phyloP scores from a whole-genome alignment of 192 early-diverging fungal species.

The Backusella psychrophila region DNA sequence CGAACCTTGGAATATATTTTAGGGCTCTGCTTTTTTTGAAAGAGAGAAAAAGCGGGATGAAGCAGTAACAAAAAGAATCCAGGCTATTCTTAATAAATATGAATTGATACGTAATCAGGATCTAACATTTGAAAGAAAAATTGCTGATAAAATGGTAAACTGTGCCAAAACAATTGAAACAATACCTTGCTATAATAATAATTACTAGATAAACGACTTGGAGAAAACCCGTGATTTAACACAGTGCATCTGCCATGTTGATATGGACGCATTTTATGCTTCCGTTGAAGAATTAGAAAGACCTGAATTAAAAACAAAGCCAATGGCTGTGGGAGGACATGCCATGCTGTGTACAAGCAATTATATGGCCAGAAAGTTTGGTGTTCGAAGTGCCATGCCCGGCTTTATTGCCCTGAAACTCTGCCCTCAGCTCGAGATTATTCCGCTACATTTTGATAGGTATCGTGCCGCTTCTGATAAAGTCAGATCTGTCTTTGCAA shows the following conservation, averaged over 20 bases:
- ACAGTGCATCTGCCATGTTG: slow-evolving; percentile 59
- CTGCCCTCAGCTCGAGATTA: slow-evolving; percentile 56
- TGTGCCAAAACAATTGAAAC: slow-evolving; percentile 7
- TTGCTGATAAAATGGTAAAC: slow-evolving; percentile 40
- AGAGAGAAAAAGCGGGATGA: slow-evolving; percentile 46
- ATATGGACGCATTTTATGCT: slow-evolving; percentile 77
- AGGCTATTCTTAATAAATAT: slow-evolving; percentile 37
- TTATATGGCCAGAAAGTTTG: slow-evolving; percentile 62
- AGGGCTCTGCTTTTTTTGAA: slow-evolving; percentile 55
- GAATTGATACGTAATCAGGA: slow-evolving; percentile 36
- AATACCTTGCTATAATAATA: slow-evolving; percentile 23
- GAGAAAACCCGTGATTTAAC: slow-evolving; percentile 46
- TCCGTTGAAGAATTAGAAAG: slow-evolving; percentile 68
- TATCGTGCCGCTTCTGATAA: slow-evolving; percentile 44
- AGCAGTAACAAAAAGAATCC: slow-evolving; percentile 36
- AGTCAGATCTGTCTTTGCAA: slow-evolving; percentile 51
- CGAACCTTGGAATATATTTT: neutral
- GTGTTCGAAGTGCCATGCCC: slow-evolving; percentile 70
- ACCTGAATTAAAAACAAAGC: slow-evolving; percentile 55
- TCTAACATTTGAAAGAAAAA: slow-evolving; percentile 30
- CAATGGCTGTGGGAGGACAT: slow-evolving; percentile 59
- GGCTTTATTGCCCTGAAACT: slow-evolving; percentile 57
- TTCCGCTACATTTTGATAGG: slow-evolving; percentile 49
- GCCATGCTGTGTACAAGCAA: slow-evolving; percentile 64
- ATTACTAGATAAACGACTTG: slow-evolving; percentile 22